Evolutionary conservation across 345 rosid genomes (phyloP), one percentile per base, ranked within the genome.

Genomic region (Murraya koenigii): DNA sequence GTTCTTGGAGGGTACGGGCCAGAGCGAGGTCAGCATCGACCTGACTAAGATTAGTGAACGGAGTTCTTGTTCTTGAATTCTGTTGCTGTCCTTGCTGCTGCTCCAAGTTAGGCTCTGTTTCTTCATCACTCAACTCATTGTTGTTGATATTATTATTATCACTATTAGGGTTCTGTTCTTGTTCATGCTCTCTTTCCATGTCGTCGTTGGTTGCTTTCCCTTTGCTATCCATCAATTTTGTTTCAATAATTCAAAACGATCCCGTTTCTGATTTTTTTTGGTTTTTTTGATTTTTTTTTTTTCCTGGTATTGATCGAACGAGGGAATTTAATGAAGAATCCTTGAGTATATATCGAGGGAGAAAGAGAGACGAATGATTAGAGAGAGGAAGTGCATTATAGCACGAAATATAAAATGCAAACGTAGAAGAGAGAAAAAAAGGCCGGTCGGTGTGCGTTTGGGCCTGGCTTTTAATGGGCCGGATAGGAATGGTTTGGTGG

Each of bases 21-120:
- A 94, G 99, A 76, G 93, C 97, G 36, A 89, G 94, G 88, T 94
- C 97, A 52, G 99, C 95, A 77, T 96, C 98, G 62, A 90, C 89
- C 86, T 92, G 98, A 75, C 90, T 89, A 23, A 94, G 90, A 81
- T 87, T 80, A 80, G 92, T 84, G 79, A 96, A 96, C 39, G 97
- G 95, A 84, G 94, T 92, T 80, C 97, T 86, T 66, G 79, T 30
- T 79, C 95, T 86, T 52, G 78, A 41, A 2, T 95, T 76, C 32
- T 91, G 78, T 38, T 75, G 87, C 52, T 63, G 80, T 52, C n/a
- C 76, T 67, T 80, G 74, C 54, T 69, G 66, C 65, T 80, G 75
- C 56, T 67, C 82, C 76, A 28, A 78, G 65, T 78, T 76, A 20
- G 85, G 75, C n/a, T 68, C 80, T 47, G 26, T 72, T 32, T 82